Evolutionary conservation across 768 basidiomycete species (phyloP).

Genomic region (Trametes punicea): DNA sequence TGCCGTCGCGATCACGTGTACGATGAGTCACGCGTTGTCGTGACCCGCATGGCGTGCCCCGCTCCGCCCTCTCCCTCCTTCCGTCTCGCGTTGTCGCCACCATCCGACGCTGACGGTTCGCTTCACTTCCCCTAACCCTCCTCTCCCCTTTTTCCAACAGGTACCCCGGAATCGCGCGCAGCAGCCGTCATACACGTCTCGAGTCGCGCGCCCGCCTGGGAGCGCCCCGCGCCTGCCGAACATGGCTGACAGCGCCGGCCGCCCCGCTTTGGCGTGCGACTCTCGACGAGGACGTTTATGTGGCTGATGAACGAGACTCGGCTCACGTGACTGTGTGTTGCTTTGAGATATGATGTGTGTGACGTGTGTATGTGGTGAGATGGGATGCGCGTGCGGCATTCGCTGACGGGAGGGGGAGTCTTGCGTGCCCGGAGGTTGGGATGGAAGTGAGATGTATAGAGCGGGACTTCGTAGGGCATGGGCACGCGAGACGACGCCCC

Average conservation of each 20-base stretch:
- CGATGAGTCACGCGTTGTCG: not conserved
- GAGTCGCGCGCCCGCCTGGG: slow-evolving; percentile 6
- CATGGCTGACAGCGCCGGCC: not conserved
- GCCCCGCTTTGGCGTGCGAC: slow-evolving; percentile 9
- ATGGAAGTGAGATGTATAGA: too few species aligned
- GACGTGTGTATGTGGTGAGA: not conserved
- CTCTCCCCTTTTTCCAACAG: not conserved
- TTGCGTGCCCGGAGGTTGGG: not conserved
- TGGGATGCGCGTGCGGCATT: not conserved
- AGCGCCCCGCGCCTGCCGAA: not conserved
- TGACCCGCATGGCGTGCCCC: too few species aligned
- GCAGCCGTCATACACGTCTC: slow-evolving; percentile 1
- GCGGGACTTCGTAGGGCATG: not conserved
- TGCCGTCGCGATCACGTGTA: not conserved
- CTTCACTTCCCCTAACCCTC: too few species aligned
- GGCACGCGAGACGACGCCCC: not conserved
- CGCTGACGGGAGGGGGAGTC: not conserved
- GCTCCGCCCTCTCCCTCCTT: too few species aligned
- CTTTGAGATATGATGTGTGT: not conserved
- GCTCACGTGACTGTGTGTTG: not conserved
- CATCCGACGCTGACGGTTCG: too few species aligned
- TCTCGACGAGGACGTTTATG: slow-evolving; percentile 4
- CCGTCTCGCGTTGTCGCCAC: too few species aligned
- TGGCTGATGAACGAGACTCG: slow-evolving; percentile 10
- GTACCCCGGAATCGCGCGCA: slow-evolving; percentile 8